A percentile compares a stretch with the other conserved stretches of the same genome.
Evolutionary conservation across 345 rosid genomes (phyloP).

Genomic region (Citrus inodora): DNA sequence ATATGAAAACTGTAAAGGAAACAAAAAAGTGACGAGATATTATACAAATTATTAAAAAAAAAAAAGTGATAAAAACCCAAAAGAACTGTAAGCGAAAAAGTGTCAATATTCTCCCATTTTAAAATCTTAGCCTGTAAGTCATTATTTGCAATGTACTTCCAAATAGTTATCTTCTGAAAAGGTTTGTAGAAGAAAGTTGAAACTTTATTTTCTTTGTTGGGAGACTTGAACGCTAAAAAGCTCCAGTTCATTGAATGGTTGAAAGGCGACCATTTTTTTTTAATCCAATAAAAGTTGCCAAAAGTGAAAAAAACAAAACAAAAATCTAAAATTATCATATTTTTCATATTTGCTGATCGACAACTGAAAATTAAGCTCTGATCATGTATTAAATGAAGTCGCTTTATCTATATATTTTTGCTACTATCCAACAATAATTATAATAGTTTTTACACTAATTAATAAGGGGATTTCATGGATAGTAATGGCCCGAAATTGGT

Average conservation of each 20-base stretch:
- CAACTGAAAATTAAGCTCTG: not conserved
- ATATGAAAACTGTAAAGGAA: no score
- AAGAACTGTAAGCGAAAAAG: not conserved
- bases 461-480: not conserved
- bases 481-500: constrained; percentile 11
- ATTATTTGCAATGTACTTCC: not conserved
- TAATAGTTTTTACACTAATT: not conserved
- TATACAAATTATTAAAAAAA: no score
- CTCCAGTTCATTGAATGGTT: no score
- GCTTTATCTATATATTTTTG: not conserved
- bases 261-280: no score
- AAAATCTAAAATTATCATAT: no score
- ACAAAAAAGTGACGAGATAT: no score
- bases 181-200: not conserved
- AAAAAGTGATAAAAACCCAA: no score
- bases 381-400: no score
- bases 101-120: not conserved
- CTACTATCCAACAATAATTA: not conserved
- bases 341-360: not conserved
- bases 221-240: no score
- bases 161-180: not conserved
- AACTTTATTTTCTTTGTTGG: not conserved
- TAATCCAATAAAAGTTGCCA: not conserved
- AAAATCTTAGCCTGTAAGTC: not conserved
- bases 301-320: not conserved